Base-by-base conservation (phyloP, 306 rosid genomes). In the Glycine tomentella region DNA sequence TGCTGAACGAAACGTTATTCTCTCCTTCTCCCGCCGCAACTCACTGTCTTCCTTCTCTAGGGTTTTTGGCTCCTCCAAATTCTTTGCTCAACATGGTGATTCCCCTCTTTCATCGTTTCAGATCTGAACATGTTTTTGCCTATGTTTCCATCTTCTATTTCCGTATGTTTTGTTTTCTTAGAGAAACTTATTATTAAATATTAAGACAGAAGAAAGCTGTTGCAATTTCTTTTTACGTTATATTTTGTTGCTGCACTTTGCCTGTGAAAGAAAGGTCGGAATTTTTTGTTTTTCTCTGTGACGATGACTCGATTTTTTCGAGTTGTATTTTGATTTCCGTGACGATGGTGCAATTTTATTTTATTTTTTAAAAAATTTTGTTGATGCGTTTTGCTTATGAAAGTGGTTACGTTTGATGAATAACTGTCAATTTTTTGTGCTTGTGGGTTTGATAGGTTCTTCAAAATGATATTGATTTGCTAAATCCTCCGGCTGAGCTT, bases 381-480 rank as follows among this genome's bases (percentile, higher is more conserved):
- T 25, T 25, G 31, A 1, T 25, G 31, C 31, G 31, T 25, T 25
- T 36, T 5, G 40, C 3, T 36, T 36, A 36, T 36, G 40, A 36
- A 4, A 3, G 40, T 36, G 40, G 40, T 11, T 6, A 0, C 3
- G 11, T 20, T 75, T 75, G 7, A 4, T 76, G 63, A 33, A 56
- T 74, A 15, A 67, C 16, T 0, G 49, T 68, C 0, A 20, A 25
- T 1, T 68, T 82, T 34, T 10, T 51, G 2, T 70, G 12, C 0
- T 11, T 73, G 4, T 58, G 14, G 33, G 9, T 15, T 80, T 69
- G 12, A 4, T 7, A 88, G 91, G 91, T 88, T 81, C 91, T 88
- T 44, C 91, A 88, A 59, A 88, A 88, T 17, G 91, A 88, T 69
- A 69, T 88, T 31, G 91, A 88, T 81, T 85, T 88, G 81, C 72